phyloP scores from a whole-genome alignment of 768 basidiomycete genomes.

The Pleurotus sapidus region DNA sequence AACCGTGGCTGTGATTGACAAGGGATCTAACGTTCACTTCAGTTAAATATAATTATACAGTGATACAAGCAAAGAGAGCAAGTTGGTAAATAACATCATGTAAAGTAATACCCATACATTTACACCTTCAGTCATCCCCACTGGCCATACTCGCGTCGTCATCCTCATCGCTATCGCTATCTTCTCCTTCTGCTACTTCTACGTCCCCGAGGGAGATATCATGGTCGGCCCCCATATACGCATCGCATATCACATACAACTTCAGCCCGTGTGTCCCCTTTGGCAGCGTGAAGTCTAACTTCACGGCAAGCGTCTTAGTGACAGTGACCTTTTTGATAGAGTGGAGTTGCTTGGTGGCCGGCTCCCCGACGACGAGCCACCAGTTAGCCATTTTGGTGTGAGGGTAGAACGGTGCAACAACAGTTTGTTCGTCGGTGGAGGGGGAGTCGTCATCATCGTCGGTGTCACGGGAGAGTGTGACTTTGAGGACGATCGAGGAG shows the following conservation, averaged over 20 bases:
- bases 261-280: conserved; percentile 82
- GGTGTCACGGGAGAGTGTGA: conserved; percentile 76
- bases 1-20: no score
- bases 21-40: no score
- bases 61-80: no score
- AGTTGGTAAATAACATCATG: no score
- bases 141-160: conserved; percentile 77
- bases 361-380: conserved; percentile 96
- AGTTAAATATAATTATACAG: no score
- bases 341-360: conserved; percentile 74
- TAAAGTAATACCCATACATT: no score
- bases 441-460: conserved; percentile 64
- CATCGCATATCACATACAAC: conserved; percentile 90
- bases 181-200: conserved; percentile 89
- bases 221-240: conserved; percentile 90
- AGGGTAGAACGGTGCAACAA: conserved; percentile 94
- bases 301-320: conserved; percentile 79
- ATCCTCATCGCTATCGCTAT: conserved; percentile 80
- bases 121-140: conserved; percentile 40
- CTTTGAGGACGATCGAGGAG: conserved; percentile 77
- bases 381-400: conserved; percentile 89
- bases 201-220: conserved; percentile 82
- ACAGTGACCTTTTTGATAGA: conserved; percentile 89
- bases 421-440: conserved; percentile 59
- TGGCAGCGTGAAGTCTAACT: conserved; percentile 86